Base-by-base conservation (phyloP, 2,329 filamentous ascomycete genomes). In the Penicillium sp. region DNA sequence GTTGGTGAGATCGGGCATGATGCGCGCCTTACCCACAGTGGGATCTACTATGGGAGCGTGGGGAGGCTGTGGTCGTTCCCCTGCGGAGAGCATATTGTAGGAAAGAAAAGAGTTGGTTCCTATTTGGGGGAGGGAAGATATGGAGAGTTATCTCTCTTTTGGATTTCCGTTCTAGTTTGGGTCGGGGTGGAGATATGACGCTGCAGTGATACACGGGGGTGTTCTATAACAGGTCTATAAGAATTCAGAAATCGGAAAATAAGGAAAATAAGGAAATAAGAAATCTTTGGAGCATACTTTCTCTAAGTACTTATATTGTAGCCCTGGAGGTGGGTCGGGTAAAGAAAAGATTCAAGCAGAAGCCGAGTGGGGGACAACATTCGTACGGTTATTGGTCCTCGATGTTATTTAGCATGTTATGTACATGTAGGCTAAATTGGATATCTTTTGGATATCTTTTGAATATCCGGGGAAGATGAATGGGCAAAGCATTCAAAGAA, bases 41-140 rank as follows among this genome's bases (percentile, higher is more conserved):
- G 63, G 40, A 55, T 69, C 61, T 58, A 68, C 54, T 38, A 61
- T 55, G 44, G 61, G 47, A 46, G 61, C 43, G 62, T 62, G 52
- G 50, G 65, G 51, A 49, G 61, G 66, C 59, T 71, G 69, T 44
- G 61, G 65, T 32, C 68, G 66, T 64, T 74, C 69, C 55, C 75
- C 74, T 55, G 74, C 68, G 45, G 73, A 77, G 55, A 78, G 66
- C 76, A 78, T 77, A 62, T 53, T 71, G 63, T 43, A 49, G 47
- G 51, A 22, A 53, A 56, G 35, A 56, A 55, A 54, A 42, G 39
- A 4, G 14, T 22, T 45, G 31, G 14, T 35, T 38, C 35, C 16
- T 18, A 42, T 50, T 35, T 46, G 26, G 26, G 31, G 50, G 26
- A n/a, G n/a, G 26, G 31, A 16, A 38, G 45, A 51, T 32, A 45